phyloP scores from a whole-genome alignment of 768 basidiomycete genomes.

The Tricholoma saponaceum region DNA sequence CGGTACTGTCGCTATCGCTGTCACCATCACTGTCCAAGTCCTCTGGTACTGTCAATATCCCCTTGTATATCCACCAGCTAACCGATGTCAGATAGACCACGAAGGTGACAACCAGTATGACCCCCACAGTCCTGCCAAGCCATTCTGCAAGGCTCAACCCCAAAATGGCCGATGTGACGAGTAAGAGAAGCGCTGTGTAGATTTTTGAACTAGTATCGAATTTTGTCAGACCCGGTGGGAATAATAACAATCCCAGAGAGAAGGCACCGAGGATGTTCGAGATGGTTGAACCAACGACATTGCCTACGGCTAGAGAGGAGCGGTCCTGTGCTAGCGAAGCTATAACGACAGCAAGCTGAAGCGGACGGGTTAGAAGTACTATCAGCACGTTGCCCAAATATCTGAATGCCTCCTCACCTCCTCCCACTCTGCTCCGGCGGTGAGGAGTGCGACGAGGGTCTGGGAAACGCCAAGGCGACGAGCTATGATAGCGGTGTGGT shows the following conservation, averaged over 20 bases:
- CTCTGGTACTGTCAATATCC: background rate
- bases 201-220: background rate
- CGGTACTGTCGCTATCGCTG: background rate
- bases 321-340: background rate
- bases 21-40: background rate
- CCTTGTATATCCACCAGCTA: slow-evolving; percentile 1
- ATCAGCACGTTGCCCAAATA: background rate
- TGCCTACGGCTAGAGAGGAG: background rate
- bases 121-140: background rate
- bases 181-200: background rate
- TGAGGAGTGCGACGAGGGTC: background rate
- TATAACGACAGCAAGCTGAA: background rate
- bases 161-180: background rate
- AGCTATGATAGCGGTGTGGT: background rate
- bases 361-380: background rate
- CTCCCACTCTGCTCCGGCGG: background rate
- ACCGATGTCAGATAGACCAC: background rate
- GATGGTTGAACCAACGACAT: background rate
- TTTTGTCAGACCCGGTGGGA: background rate
- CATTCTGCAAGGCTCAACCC: background rate
- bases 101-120: background rate
- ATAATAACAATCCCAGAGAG: background rate
- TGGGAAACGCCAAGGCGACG: background rate
- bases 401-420: background rate
- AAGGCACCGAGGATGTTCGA: background rate